Base-by-base conservation (phyloP, 2,329 filamentous ascomycete species). In the Fusarium chlamydosporum region DNA sequence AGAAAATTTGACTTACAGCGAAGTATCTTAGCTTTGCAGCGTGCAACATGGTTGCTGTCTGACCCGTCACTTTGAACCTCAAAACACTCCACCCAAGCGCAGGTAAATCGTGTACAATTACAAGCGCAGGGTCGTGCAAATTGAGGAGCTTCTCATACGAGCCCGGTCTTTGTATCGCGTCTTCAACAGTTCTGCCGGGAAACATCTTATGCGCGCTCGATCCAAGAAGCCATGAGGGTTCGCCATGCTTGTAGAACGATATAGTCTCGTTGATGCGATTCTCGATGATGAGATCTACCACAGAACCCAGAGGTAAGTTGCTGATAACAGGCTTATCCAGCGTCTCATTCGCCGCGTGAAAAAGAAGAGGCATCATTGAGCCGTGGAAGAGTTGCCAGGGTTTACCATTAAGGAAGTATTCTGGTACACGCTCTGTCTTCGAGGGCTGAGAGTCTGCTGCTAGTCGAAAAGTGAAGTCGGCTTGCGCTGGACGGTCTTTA, bases 371-470 rank as follows among this genome's bases (percentile, higher is more conserved):
- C 18, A 45, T 13, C 56, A 60, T 60, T 13, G 56, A 56, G 6
- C 51, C 42, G 9, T 60, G 56, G 10, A 42, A 60, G n/a, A 60
- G 52, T 42, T 60, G 51, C 51, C 56, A 60, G 15, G 41, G 56
- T 20, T 42, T 56, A 35, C 37, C 51, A 12, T 60, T 56, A 18
- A 60, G 56, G 7, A 41, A 47, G 13, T 56, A 56, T 34, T 56
- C 41, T 15, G 56, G 51, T 7, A 47, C 29, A 7, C 27, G 35
- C 41, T 56, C 51, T 16, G 56, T 47, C 9, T 40, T 18, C 16
- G 56, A 60, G 2, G 51, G 27, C n/a, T 54, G 51, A 4, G 38
- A 54, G 16, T 43, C 29, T 9, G 51, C 51, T 54, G 12, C 5
- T 35, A 54, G 20, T n/a, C 38, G 31, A 20, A 54, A 54, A 2